Evolutionary conservation across 2,329 filamentous ascomycete species (phyloP).

Genomic region (Ophiostoma sp.): DNA sequence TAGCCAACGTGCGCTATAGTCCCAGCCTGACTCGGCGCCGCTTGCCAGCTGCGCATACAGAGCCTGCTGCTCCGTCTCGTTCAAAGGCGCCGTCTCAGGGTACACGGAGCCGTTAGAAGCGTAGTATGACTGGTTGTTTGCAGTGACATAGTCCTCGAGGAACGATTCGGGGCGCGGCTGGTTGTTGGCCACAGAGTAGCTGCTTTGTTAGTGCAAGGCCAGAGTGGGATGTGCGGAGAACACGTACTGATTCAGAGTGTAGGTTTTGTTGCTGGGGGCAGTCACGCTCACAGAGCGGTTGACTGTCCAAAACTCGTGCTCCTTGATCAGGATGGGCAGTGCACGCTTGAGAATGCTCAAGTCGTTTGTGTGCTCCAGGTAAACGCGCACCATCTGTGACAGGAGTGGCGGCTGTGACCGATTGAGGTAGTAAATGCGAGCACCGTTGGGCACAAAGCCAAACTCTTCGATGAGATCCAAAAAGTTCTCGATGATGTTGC

Average conservation of each 20-base stretch:
- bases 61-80: constrained; percentile 45
- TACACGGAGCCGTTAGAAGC: constrained; percentile 54
- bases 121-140: constrained; percentile 61
- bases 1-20: constrained; percentile 57
- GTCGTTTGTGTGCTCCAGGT: constrained; percentile 61
- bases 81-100: constrained; percentile 46
- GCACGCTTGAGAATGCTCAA: constrained; percentile 55
- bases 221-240: background rate
- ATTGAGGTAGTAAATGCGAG: constrained; percentile 60
- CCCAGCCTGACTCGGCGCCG: constrained; percentile 62
- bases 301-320: constrained; percentile 57
- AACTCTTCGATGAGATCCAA: constrained; percentile 59
- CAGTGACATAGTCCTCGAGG: constrained; percentile 59
- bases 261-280: constrained; percentile 41
- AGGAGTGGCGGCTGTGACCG: constrained; percentile 62
- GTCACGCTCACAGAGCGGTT: constrained; percentile 55
- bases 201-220: constrained; percentile 22
- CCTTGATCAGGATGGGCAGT: constrained; percentile 56
- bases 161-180: constrained; percentile 64
- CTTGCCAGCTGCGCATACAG: constrained; percentile 59
- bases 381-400: constrained; percentile 59
- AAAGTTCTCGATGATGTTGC: constrained; percentile 66
- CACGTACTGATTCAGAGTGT: constrained; percentile 51
- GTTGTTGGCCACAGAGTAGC: constrained; percentile 57
- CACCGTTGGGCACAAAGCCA: constrained; percentile 64